Conservation (phyloP, 352 stramenopile genomes). For the Globisporangium yorkense region DNA sequence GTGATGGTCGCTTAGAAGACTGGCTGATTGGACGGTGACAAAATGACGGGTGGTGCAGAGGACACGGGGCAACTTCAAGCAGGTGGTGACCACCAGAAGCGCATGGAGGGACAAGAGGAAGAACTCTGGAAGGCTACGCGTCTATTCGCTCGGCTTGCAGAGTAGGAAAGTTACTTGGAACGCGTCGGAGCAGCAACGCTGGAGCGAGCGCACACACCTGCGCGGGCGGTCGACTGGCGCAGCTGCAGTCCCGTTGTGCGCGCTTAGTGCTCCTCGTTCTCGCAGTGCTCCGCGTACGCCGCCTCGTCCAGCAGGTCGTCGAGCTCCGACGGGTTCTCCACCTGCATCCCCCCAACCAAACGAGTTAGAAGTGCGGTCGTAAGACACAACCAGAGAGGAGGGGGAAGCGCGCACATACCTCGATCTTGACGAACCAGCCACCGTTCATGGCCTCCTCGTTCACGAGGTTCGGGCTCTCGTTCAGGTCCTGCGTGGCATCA, state of each 20-base stretch:
- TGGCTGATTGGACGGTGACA: neutral
- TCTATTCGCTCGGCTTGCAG: slow-evolving; percentile 1
- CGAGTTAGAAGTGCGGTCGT: neutral
- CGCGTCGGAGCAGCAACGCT: neutral
- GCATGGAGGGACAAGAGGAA: neutral
- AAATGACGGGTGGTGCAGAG: neutral
- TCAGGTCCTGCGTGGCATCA: slow-evolving; percentile 42
- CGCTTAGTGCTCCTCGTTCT: slow-evolving; percentile 76
- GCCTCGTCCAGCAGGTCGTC: slow-evolving; percentile 77
- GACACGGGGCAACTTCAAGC: neutral
- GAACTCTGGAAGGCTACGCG: neutral
- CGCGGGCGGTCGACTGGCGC: neutral
- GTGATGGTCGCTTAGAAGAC: neutral
- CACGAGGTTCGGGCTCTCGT: slow-evolving; percentile 77
- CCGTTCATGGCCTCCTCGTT: slow-evolving; percentile 83
- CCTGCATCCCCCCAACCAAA: slow-evolving; percentile 14
- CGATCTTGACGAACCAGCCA: slow-evolving; percentile 90
- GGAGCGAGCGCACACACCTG: neutral
- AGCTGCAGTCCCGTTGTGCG: neutral
- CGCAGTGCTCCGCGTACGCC: slow-evolving; percentile 83
- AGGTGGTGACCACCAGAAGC: neutral
- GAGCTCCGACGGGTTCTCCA: slow-evolving; percentile 64
- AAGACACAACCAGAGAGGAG: neutral
- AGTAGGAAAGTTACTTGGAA: neutral
- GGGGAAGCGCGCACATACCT: slow-evolving; percentile 29